Evolutionary conservation across 352 stramenopile genomes (phyloP).

Genomic region (Peronospora belbahrii): DNA sequence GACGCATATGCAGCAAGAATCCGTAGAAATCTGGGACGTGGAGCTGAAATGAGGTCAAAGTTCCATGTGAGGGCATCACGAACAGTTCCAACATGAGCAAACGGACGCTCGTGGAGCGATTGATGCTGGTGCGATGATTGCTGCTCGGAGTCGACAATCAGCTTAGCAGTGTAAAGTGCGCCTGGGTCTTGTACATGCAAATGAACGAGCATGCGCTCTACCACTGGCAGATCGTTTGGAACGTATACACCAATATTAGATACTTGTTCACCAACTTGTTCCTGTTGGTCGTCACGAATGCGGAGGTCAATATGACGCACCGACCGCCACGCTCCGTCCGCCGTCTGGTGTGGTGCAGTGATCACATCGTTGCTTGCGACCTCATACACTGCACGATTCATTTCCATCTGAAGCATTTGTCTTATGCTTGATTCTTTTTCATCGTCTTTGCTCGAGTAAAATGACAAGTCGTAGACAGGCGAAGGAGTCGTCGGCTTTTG

Average conservation of each 20-base stretch:
- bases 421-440: constrained; percentile 23
- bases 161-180: constrained; percentile 37
- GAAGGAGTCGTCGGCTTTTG: constrained; percentile 19
- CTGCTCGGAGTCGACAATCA: constrained; percentile 3
- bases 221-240: constrained; percentile 41
- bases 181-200: constrained; percentile 44
- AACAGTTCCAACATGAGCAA: constrained; percentile 46
- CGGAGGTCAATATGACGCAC: constrained; percentile 65
- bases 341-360: constrained; percentile 44
- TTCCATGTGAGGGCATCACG: constrained; percentile 68
- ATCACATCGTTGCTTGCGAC: constrained; percentile 54
- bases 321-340: constrained; percentile 46
- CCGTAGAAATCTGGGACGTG: constrained; percentile 49
- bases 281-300: constrained; percentile 39
- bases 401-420: constrained; percentile 25
- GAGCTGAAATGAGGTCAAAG: constrained; percentile 65
- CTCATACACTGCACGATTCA: constrained; percentile 37
- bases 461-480: constrained; percentile 44
- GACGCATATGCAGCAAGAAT: constrained; percentile 53
- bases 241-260: constrained; percentile 79
- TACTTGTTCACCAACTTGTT: constrained; percentile 43
- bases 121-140: constrained; percentile 14
- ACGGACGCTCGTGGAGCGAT: constrained; percentile 30
- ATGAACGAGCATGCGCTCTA: constrained; percentile 44
- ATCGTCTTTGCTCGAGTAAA: constrained; percentile 32